Percentiles rank a stretch among this genome's conserved stretches.
Conservation (phyloP, 2,329 filamentous ascomycete species). For the Fusarium ambrosium region DNA sequence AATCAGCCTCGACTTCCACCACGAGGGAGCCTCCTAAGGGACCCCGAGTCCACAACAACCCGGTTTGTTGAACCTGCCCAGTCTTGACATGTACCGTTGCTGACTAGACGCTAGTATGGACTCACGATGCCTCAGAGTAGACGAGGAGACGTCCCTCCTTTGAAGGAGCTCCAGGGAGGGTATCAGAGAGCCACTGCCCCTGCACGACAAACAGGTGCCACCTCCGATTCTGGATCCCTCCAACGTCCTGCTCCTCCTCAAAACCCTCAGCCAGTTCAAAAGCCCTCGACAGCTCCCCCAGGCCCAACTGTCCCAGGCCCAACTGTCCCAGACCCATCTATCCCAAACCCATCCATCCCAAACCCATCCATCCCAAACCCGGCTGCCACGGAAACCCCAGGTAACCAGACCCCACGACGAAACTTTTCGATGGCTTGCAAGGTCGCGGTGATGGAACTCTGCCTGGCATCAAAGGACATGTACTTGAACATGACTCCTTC, state of each 20-base stretch:
- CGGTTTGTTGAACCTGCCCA: neutral
- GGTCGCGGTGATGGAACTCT: neutral
- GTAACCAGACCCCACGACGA: fast-evolving
- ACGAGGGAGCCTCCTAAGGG: neutral
- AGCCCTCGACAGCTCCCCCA: neutral
- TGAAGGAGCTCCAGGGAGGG: neutral
- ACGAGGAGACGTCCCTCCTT: slow-evolving; percentile 34
- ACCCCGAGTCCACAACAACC: neutral
- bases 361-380: neutral
- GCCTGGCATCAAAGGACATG: neutral
- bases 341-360: neutral
- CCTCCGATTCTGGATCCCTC: neutral
- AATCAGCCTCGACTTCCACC: neutral
- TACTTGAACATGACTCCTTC: neutral
- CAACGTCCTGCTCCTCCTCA: neutral
- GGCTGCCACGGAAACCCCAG: neutral
- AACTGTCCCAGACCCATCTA: neutral
- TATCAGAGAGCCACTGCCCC: neutral
- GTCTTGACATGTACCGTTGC: neutral
- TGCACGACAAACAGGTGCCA: neutral
- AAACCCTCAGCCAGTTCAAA: neutral
- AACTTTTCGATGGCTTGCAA: neutral
- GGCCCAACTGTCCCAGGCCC: neutral
- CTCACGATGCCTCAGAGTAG: neutral
- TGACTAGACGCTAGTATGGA: slow-evolving; percentile 25